Evolutionary conservation across 2,329 filamentous ascomycete genomes (phyloP).

Genomic region (Botryosphaeria dothidea): DNA sequence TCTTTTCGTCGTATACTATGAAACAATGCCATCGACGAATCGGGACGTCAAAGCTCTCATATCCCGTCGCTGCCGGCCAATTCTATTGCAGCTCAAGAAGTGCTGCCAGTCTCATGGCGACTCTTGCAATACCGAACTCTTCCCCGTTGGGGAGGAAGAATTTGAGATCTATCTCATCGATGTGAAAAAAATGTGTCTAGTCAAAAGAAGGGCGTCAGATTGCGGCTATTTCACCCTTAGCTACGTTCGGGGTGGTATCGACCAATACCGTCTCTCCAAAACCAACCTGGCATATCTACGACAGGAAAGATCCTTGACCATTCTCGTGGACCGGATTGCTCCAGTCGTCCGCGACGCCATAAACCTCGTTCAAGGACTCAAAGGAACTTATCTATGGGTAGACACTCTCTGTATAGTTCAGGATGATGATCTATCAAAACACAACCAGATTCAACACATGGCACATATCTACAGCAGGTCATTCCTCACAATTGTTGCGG

Average conservation of each 20-base stretch:
- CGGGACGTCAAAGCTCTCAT: neutral
- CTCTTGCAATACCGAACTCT: neutral
- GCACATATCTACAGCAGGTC: neutral
- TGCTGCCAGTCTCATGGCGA: neutral
- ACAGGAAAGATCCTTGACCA: neutral
- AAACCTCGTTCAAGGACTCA: neutral
- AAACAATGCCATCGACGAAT: neutral
- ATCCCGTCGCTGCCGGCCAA: neutral
- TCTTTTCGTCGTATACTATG: no score
- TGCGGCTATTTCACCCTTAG: neutral
- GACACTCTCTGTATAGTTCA: neutral
- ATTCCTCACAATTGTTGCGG: neutral
- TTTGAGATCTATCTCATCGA: neutral
- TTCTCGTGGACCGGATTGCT: neutral
- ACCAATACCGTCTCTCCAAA: neutral
- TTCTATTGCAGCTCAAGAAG: neutral
- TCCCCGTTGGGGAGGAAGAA: neutral
- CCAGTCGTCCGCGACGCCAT: neutral
- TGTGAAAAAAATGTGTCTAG: neutral
- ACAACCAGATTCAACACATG: neutral
- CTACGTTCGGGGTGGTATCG: neutral
- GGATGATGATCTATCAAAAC: neutral
- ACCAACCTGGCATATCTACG: neutral
- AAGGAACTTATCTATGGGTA: neutral
- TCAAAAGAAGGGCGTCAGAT: neutral